These are phyloP conservation scores for Harringtonia lauricola DNA, from an alignment of 2,329 filamentous ascomycete genomes.

Conservation along the genomic window DNA sequence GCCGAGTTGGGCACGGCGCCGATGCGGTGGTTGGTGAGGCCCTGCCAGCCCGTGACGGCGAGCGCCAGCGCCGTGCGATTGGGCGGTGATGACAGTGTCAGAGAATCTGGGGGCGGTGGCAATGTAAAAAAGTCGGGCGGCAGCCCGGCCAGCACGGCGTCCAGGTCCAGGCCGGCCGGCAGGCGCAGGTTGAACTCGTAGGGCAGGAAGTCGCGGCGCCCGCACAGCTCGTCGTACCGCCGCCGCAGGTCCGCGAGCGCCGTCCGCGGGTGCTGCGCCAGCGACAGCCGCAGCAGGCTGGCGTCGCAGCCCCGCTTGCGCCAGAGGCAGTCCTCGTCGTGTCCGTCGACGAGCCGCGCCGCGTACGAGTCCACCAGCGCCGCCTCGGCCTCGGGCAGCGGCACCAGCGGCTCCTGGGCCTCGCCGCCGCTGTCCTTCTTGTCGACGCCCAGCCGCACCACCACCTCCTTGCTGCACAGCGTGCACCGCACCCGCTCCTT, in stretches of 20 bases:
- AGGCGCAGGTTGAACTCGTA: slow-evolving; percentile 52
- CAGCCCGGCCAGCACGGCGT: slow-evolving; percentile 37
- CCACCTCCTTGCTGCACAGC: slow-evolving; percentile 72
- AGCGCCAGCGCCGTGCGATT: slow-evolving; percentile 56
- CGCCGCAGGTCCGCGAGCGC: slow-evolving; percentile 47
- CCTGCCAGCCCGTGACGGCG: slow-evolving; percentile 67
- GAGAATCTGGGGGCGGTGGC: too few relatives aligned
- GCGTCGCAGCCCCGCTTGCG: slow-evolving; percentile 75
- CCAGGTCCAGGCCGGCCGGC: slow-evolving; percentile 39
- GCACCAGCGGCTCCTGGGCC: slow-evolving; percentile 20
- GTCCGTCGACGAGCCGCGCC: slow-evolving; percentile 62
- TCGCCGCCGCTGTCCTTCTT: neutral
- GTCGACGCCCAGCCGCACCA: slow-evolving; percentile 57
- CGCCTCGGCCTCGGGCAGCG: slow-evolving; percentile 46
- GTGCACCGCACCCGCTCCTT: slow-evolving; percentile 78
- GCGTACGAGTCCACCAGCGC: slow-evolving; percentile 68
- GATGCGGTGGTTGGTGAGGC: slow-evolving; percentile 41
- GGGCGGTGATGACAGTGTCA: slow-evolving; percentile 20
- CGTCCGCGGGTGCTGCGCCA: slow-evolving; percentile 48
- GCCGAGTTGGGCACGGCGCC: slow-evolving; percentile 60
- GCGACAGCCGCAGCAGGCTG: slow-evolving; percentile 47
- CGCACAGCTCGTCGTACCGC: slow-evolving; percentile 54
- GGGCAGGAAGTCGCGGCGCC: slow-evolving; percentile 43
- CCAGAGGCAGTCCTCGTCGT: slow-evolving; percentile 80
- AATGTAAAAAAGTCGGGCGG: slow-evolving; percentile 48